phyloP scores from a whole-genome alignment of 345 rosid species.

The Lepidium sativum region DNA sequence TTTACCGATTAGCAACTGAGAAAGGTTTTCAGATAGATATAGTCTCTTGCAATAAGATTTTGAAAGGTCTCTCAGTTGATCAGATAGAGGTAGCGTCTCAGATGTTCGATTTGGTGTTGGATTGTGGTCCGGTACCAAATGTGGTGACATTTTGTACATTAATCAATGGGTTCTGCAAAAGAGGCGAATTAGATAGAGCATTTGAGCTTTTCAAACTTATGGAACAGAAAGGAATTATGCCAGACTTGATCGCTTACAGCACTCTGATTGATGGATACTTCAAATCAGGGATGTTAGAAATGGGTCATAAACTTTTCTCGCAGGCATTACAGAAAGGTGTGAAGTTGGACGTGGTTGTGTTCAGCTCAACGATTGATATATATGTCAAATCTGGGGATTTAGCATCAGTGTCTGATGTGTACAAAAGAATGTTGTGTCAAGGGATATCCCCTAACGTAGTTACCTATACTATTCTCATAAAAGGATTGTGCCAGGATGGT shows the following conservation, averaged over 20 bases:
- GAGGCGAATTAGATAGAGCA: slow-evolving; percentile 35
- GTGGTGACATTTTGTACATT: slow-evolving; percentile 41
- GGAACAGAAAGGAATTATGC: slow-evolving; percentile 26
- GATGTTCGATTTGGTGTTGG: slow-evolving; percentile 26
- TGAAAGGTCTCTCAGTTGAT: slow-evolving; percentile 28
- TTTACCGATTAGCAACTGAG: slow-evolving; percentile 27
- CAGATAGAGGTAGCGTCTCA: slow-evolving; percentile 24
- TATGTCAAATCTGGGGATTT: slow-evolving; percentile 31
- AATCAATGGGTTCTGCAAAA: slow-evolving; percentile 39
- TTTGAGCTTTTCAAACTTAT: slow-evolving; percentile 26
- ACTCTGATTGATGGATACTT: slow-evolving; percentile 40
- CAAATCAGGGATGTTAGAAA: slow-evolving; percentile 38
- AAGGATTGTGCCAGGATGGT: slow-evolving; percentile 36
- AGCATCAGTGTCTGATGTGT: slow-evolving; percentile 22
- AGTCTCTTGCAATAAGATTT: slow-evolving; percentile 39
- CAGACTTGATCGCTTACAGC: slow-evolving; percentile 38
- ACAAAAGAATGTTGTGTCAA: slow-evolving; percentile 35
- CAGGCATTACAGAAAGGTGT: slow-evolving; percentile 28
- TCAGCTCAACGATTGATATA: slow-evolving; percentile 36
- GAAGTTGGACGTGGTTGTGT: slow-evolving; percentile 38
- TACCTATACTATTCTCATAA: slow-evolving; percentile 39
- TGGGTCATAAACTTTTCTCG: slow-evolving; percentile 32
- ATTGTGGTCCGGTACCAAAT: slow-evolving; percentile 39
- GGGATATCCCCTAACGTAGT: slow-evolving; percentile 37
- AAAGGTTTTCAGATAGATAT: slow-evolving; percentile 27